Conservation (phyloP, 306 rosid species). For the Quercus parvula region DNA sequence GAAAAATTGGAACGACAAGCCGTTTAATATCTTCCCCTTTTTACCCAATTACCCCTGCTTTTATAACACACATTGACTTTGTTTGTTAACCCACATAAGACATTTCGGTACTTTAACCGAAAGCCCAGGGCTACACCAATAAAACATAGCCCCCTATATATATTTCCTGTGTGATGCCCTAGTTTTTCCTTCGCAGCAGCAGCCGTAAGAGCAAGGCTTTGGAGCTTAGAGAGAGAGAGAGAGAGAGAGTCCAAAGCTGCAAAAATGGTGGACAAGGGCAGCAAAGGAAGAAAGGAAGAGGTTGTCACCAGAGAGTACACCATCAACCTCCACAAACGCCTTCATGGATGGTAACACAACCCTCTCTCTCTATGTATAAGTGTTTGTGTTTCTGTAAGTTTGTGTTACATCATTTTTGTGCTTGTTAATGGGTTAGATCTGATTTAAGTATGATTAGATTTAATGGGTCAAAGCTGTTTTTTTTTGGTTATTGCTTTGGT, state of each 20-base stretch:
- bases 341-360: conserved; percentile 39
- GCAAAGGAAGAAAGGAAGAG: conserved; percentile 42
- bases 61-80: too few species aligned
- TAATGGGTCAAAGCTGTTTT: not conserved
- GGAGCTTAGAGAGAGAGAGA: too few species aligned
- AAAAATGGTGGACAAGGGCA: conserved; percentile 45
- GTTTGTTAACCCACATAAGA: too few species aligned
- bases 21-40: too few species aligned
- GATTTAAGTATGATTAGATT: not conserved
- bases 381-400: not conserved
- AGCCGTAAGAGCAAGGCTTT: not conserved
- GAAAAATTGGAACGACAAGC: too few species aligned
- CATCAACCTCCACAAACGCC: conserved; percentile 49
- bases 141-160: too few species aligned
- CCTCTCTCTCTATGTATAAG: not conserved
- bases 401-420: not conserved
- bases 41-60: too few species aligned
- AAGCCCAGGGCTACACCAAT: too few species aligned
- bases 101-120: too few species aligned
- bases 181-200: conserved; percentile 12
- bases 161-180: not conserved
- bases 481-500: not conserved
- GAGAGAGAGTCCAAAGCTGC: not conserved
- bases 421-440: not conserved
- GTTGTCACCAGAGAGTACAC: conserved; percentile 45